phyloP scores from a whole-genome alignment of 371 early-diverging fungal species.

The Mortierella sp. region DNA sequence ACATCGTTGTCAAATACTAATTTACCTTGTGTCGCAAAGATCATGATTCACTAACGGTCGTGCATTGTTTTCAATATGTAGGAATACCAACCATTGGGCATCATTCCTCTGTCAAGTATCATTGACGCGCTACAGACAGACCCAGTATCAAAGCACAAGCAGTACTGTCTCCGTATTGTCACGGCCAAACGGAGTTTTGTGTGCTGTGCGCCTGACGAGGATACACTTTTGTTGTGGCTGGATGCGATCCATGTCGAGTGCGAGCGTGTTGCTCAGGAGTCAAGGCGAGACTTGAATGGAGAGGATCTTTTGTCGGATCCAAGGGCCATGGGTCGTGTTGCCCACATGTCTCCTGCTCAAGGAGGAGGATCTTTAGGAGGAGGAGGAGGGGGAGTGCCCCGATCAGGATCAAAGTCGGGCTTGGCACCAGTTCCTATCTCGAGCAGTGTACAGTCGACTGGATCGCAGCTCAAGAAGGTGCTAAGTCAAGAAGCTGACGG shows the following conservation, averaged over 20 bases:
- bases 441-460: not conserved
- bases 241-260: slow-evolving; percentile 71
- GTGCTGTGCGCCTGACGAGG: slow-evolving; percentile 74
- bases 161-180: slow-evolving; percentile 83
- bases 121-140: slow-evolving; percentile 85
- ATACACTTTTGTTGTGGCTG: slow-evolving; percentile 77
- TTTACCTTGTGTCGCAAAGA: not conserved
- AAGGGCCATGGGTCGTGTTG: slow-evolving; percentile 37
- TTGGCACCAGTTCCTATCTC: not conserved
- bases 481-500: not conserved
- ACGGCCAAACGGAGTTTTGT: slow-evolving; percentile 81
- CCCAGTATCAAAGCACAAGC: slow-evolving; percentile 71
- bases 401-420: not conserved
- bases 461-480: slow-evolving; percentile 3
- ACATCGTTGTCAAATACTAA: not conserved
- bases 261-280: slow-evolving; percentile 60
- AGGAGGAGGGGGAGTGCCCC: not conserved
- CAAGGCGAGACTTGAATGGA: slow-evolving; percentile 54
- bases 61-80: not conserved
- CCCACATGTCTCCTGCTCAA: slow-evolving; percentile 15
- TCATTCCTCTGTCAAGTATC: slow-evolving; percentile 77
- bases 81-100: slow-evolving; percentile 82
- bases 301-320: slow-evolving; percentile 29
- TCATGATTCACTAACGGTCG: slow-evolving; percentile 39
- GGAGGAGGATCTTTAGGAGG: not conserved